Evolutionary conservation across 78 protist genomes (phyloP), one percentile per base, ranked within the genome.

Genomic region (Reticulomyxa filosa): DNA sequence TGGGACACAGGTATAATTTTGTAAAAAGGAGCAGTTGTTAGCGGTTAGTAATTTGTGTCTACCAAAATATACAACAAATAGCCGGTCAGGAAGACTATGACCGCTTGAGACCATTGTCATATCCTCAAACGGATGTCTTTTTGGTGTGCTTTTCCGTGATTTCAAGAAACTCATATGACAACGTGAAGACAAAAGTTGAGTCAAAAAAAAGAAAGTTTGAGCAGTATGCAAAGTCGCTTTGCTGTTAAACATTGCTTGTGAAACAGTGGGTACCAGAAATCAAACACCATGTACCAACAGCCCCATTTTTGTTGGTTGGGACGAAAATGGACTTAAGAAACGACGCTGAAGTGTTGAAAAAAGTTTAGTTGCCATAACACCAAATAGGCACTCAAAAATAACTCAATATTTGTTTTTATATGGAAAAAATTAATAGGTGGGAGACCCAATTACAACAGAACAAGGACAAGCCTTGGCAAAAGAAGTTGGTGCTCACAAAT

Each of bases 1-100:
- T 90, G 96, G 96, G 96, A 90, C 46, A 90, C 96, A 20, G 96
- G n/a, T n/a, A n/a, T n/a, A n/a, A n/a, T n/a, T n/a, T n/a, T n/a
- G n/a, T n/a, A n/a, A n/a, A n/a, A n/a, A n/a, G n/a, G n/a, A n/a
- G n/a, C n/a, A n/a, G n/a, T n/a, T n/a, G n/a, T n/a, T n/a, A n/a
- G n/a, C n/a, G n/a, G n/a, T n/a, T n/a, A n/a, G n/a, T n/a, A n/a
- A n/a, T n/a, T n/a, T n/a, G n/a, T n/a, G n/a, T n/a, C n/a, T n/a
- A n/a, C n/a, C n/a, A n/a, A n/a, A n/a, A n/a, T n/a, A n/a, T n/a
- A n/a, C n/a, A n/a, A n/a, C n/a, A 59, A 8, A 59, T 46, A 26
- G 65, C 50, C 65, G 56, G 90, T 79, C 91, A 89, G 78, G 95
- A 93, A 48, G 90, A 84, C 36, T 93, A 87, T 70, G 98, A 93